Evolutionary conservation across 306 rosid species (phyloP).

Genomic region (Lagenaria siceraria): DNA sequence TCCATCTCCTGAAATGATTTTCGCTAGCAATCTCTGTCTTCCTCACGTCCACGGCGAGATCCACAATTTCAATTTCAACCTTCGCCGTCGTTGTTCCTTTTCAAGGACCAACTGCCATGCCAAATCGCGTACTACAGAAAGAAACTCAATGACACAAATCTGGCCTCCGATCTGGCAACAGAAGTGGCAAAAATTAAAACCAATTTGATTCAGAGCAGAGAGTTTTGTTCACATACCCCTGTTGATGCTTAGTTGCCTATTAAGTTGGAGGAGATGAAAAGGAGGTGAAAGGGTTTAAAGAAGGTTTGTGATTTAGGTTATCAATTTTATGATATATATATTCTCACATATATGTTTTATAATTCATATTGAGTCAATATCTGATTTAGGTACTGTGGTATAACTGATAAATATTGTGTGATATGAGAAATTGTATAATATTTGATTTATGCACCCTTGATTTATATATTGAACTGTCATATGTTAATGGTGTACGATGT

Average conservation of each 20-base stretch:
- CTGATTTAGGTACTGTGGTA: too few species aligned
- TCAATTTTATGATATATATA: too few species aligned
- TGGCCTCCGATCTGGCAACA: slow-evolving; percentile 40
- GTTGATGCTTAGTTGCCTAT: slow-evolving; percentile 16
- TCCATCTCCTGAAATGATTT: slow-evolving; percentile 27
- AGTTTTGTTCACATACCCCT: slow-evolving; percentile 51
- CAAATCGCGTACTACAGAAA: slow-evolving; percentile 25
- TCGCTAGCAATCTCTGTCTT: slow-evolving; percentile 14
- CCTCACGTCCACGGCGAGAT: neutral
- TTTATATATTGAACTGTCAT: too few species aligned
- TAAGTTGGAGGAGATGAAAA: too few species aligned
- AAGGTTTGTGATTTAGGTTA: too few species aligned
- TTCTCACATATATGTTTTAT: too few species aligned
- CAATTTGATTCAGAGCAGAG: slow-evolving; percentile 29
- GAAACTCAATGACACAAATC: slow-evolving; percentile 28
- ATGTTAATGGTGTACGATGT: too few species aligned
- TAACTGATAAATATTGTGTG: too few species aligned
- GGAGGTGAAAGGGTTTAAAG: too few species aligned
- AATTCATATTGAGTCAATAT: too few species aligned
- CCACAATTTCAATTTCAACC: neutral
- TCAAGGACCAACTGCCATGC: slow-evolving; percentile 12
- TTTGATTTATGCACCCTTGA: too few species aligned
- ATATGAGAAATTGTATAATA: too few species aligned
- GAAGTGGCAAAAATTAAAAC: slow-evolving; percentile 31
- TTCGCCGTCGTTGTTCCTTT: neutral